Evolutionary conservation across 176 grass and related monocot species (phyloP), one percentile per base, ranked within the genome.

Genomic region (Triticum dicoccoides): DNA sequence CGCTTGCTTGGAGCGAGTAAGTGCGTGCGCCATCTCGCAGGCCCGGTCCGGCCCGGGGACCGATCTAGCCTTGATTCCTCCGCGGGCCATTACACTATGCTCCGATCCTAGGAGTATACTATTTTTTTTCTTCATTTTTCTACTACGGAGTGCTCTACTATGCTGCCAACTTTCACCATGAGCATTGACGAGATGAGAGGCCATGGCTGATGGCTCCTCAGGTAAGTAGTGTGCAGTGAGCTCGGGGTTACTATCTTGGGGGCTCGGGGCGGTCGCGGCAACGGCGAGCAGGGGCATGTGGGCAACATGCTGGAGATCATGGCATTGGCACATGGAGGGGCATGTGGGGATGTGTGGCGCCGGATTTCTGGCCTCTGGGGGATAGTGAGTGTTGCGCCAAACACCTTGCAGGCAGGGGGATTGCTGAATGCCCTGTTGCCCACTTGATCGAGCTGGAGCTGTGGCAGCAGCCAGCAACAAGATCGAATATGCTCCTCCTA

Each of bases 281-380:
- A 78, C 61, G 30, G 89, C 80, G 39, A 52, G 80, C 89, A 90
- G 13, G 61, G 15, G 85, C 89, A 91, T 81, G 89, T 91, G 85
- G 85, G 69, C 39, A 69, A 69, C 88, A 79, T 73, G 88, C 66
- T 54, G n/a, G 24, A 61, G 88, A 86, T 76, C 4, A 8, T 21
- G 54, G 73, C 47, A 51, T 41, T 54, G 49, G 73, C 47, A 51
- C 72, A 75, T 82, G 49, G 70, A 71, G 69, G 2, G n/a, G 56
- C 78, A 85, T 88, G 89, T 52, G 49, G 49, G 14, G 47, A 14
- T 14, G 47, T 5, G 49, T 88, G 89, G 85, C 79, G 76, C 61
- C 76, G 76, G 82, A 85, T 91, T 77, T 91, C 62, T 81, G 65
- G 77, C 38, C 30, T 37, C 5, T 9, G 20, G 38, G 62, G 39